These are phyloP conservation scores for Paragyromitra xinjiangensis DNA, from an alignment of 495 filamentous ascomycete genomes.

Conservation along the genomic window DNA sequence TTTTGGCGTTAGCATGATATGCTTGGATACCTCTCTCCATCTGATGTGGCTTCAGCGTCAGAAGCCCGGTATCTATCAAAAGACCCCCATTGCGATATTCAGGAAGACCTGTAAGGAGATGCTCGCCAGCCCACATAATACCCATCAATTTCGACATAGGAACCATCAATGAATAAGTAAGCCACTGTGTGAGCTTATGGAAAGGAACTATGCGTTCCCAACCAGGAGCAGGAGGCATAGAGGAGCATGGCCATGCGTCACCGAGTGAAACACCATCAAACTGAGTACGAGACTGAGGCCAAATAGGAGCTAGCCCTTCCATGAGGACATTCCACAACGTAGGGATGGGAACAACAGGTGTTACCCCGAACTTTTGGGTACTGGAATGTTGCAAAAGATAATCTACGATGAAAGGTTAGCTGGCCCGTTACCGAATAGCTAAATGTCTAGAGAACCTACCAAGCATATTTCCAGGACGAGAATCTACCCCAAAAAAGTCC, in stretches of 20 bases:
- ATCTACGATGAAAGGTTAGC: conserved; percentile 64
- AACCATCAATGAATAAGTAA: conserved; percentile 87
- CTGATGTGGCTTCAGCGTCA: conserved; percentile 75
- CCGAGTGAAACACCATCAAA: conserved; percentile 89
- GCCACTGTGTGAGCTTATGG: conserved; percentile 92
- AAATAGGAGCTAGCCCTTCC: conserved; percentile 85
- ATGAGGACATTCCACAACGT: conserved; percentile 91
- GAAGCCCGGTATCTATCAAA: conserved; percentile 81
- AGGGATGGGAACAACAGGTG: conserved; percentile 84
- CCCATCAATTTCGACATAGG: conserved; percentile 81
- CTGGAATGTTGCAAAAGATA: conserved; percentile 90
- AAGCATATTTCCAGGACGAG: conserved; percentile 91
- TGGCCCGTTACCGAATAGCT: conserved; percentile 25
- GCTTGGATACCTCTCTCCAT: conserved; percentile 72
- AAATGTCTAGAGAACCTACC: conserved; percentile 65
- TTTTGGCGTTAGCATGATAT: conserved; percentile 76
- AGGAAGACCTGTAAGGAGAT: conserved; percentile 82
- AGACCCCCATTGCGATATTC: conserved; percentile 90
- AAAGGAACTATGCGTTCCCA: conserved; percentile 97
- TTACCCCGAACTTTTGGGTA: conserved; percentile 81
- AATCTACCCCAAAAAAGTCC: conserved; percentile 85
- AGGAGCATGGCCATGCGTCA: conserved; percentile 91
- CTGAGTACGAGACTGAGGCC: conserved; percentile 86
- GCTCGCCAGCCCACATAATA: conserved; percentile 77
- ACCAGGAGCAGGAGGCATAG: conserved; percentile 75